Evolutionary conservation across 176 grass and related monocot species (phyloP).

Genomic region (Puccinellia tenuiflora): DNA sequence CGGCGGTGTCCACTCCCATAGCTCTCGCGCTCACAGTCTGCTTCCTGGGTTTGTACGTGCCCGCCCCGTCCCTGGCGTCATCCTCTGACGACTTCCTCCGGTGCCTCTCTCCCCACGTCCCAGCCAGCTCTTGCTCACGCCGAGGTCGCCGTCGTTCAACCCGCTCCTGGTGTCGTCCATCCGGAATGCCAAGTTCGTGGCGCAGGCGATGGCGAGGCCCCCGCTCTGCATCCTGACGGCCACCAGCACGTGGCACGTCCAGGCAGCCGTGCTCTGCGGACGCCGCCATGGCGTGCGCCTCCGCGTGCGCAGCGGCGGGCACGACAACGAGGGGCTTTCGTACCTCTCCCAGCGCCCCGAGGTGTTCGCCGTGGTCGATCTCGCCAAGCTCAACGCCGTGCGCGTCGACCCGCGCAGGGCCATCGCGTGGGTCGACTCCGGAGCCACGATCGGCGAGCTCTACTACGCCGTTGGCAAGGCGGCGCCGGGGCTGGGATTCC

Average conservation of each 20-base stretch:
- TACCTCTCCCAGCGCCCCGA: constrained; percentile 15
- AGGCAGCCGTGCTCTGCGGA: constrained; percentile 43
- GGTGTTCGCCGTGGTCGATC: neutral
- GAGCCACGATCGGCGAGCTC: neutral
- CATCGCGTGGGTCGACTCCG: neutral
- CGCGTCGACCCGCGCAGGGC: neutral
- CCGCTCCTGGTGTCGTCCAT: constrained; percentile 35
- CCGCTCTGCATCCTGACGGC: constrained; percentile 52
- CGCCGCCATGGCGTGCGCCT: constrained; percentile 22
- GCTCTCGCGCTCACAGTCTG: neutral
- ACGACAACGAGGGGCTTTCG: constrained; percentile 76
- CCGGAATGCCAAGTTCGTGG: constrained; percentile 32
- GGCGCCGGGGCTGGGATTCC: neutral
- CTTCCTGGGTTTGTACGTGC: neutral
- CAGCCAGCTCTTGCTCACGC: constrained; percentile 4
- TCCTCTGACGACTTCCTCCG: neutral
- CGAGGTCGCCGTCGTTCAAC: constrained; percentile 1
- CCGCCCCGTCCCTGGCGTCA: neutral
- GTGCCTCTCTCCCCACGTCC: constrained; percentile 15
- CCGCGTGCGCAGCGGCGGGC: constrained; percentile 61
- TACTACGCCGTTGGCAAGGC: neutral
- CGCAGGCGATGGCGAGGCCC: constrained; percentile 24
- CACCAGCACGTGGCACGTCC: constrained; percentile 37
- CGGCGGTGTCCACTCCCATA: neutral
- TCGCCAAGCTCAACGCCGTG: neutral